These are phyloP conservation scores for Russula brevipes DNA, from an alignment of 768 basidiomycete species.

Conservation along the genomic window DNA sequence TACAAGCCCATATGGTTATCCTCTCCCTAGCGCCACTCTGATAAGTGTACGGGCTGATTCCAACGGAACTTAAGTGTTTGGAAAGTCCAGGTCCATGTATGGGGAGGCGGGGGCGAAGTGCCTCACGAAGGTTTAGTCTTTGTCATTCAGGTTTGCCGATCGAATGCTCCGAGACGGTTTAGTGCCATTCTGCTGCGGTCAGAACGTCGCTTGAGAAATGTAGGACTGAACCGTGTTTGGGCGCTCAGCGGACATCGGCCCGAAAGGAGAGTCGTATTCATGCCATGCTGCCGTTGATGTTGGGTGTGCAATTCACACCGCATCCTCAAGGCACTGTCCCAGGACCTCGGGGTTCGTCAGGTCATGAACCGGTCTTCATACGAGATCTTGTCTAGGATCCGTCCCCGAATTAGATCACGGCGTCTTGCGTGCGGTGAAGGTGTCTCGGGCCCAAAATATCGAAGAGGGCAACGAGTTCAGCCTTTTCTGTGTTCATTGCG, in stretches of 20 bases:
- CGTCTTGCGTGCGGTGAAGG: no score
- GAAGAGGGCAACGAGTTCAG: background rate
- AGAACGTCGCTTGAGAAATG: background rate
- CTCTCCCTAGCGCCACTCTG: background rate
- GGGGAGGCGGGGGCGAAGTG: background rate
- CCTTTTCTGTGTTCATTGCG: background rate
- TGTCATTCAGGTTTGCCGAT: background rate
- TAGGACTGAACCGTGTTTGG: no score
- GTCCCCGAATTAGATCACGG: no score
- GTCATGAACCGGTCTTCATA: background rate
- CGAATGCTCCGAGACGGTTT: background rate
- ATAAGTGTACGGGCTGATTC: background rate
- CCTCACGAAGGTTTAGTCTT: background rate
- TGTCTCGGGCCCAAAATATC: no score
- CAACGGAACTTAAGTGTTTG: background rate
- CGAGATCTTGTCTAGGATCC: background rate
- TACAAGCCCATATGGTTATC: background rate
- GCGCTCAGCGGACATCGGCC: background rate
- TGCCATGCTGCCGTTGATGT: background rate
- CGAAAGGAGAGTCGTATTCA: background rate
- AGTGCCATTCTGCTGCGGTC: background rate
- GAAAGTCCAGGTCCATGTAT: background rate
- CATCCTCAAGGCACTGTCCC: background rate
- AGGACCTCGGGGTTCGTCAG: background rate
- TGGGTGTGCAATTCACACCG: no score